phyloP scores from a whole-genome alignment of 2,329 filamentous ascomycete species.

The Colletotrichum siamense region DNA sequence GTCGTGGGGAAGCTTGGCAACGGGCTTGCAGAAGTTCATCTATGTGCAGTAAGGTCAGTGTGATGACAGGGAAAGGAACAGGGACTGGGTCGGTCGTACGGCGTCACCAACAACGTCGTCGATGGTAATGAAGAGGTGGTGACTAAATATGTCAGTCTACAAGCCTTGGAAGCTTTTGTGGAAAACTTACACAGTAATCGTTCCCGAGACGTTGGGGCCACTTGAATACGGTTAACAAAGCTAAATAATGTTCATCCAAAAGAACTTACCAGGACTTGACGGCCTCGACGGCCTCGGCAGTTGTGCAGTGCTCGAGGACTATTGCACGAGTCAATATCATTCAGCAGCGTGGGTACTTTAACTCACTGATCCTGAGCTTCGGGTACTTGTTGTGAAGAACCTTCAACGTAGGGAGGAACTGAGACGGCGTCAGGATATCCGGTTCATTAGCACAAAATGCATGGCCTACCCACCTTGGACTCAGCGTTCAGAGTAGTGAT shows the following conservation, averaged over 20 bases:
- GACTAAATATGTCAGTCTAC: slow-evolving; percentile 53
- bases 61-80: background rate
- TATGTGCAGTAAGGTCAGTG: background rate
- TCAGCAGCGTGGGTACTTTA: no score
- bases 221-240: slow-evolving; percentile 56
- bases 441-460: background rate
- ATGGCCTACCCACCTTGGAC: slow-evolving; percentile 42
- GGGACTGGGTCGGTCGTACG: slow-evolving; percentile 13
- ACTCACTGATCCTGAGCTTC: slow-evolving; percentile 58
- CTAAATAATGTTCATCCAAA: no score
- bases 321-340: background rate
- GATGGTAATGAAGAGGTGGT: slow-evolving; percentile 82
- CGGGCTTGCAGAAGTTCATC: slow-evolving; percentile 76
- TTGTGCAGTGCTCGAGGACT: slow-evolving; percentile 86
- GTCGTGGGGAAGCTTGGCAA: slow-evolving; percentile 71
- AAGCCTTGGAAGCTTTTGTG: background rate
- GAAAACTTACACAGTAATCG: slow-evolving; percentile 33
- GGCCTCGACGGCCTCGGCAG: slow-evolving; percentile 78
- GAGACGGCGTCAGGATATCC: background rate
- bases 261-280: slow-evolving; percentile 47
- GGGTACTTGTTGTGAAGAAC: slow-evolving; percentile 79
- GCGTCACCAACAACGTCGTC: slow-evolving; percentile 71
- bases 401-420: slow-evolving; percentile 80
- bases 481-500: slow-evolving; percentile 73
- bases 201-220: slow-evolving; percentile 72